Evolutionary conservation across 169 alveolate species (phyloP), one percentile per base, ranked within the genome.

Genomic region (Plasmodium adleri): DNA sequence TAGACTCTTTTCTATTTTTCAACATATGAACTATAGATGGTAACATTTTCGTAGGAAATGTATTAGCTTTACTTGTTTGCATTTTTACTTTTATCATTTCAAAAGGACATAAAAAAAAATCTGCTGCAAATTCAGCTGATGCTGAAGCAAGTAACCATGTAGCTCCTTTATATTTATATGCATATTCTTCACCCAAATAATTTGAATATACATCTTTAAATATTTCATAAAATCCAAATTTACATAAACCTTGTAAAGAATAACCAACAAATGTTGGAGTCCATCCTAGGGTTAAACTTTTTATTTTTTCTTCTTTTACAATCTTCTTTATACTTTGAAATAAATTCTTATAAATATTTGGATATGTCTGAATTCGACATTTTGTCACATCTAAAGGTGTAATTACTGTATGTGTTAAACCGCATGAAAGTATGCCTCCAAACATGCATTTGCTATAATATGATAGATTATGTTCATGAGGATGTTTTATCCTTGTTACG

Each of bases 101-200:
- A 97, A 97, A 88, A 20, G 99, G 99, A 88, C 99, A 98, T 66
- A 99, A 96, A 85, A 98, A 94, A 68, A 97, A 75, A 74, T 99
- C 99, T 63, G 99, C 99, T 74, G 98, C 96, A 90, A 98, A 93
- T 90, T 99, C 99, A 26, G 99, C 99, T 17, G 99, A 96, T 60
- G 99, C 99, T 32, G 99, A 96, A 20, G 99, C 98, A 12, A 98
- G 96, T 62, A 97, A 94, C 99, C 99, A 98, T 60, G 98, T 97
- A 47, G 93, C 75, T 7, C 98, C 98, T 94, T 97, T 96, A 93
- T 96, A 92, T 83, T 96, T 88, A 39, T 72, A 89, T 26, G 98
- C 97, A 22, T 93, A 92, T 72, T 96, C 96, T 59, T 93, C 98
- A 1, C 98, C 99, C 12, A 93, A 59, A 62, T 70, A 59, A 74